A percentile compares a stretch with the other conserved stretches of the same genome.
Evolutionary conservation across 2,329 filamentous ascomycete genomes (phyloP).

Genomic region (Bretziella fagacearum): DNA sequence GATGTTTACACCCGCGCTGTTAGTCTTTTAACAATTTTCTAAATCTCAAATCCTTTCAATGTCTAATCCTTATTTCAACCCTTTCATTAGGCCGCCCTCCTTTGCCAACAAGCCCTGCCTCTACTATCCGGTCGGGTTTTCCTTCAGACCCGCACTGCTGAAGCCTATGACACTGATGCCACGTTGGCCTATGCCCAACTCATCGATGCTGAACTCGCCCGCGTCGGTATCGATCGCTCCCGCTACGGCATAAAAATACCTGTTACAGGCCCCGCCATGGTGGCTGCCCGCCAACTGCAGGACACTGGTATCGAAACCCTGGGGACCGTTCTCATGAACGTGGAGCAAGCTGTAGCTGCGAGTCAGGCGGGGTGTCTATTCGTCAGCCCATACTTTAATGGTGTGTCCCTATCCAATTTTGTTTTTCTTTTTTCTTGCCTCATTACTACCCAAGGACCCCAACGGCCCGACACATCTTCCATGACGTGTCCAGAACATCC

Average conservation of each 20-base stretch:
- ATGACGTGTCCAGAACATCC: neutral
- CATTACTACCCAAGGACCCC: neutral
- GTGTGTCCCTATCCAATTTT: conserved; percentile 17
- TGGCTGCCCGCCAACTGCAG: conserved; percentile 27
- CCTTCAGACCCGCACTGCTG: conserved; percentile 30
- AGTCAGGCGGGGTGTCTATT: conserved; percentile 31
- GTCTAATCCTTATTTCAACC: neutral
- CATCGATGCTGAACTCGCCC: conserved; percentile 30
- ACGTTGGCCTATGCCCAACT: conserved; percentile 30
- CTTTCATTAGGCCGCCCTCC: conserved; percentile 23
- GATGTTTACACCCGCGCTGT: conserved; percentile 31
- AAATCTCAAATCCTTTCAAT: neutral
- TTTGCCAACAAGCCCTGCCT: conserved; percentile 31
- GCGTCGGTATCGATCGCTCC: conserved; percentile 28
- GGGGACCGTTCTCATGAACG: conserved; percentile 30
- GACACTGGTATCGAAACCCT: conserved; percentile 30
- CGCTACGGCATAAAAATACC: conserved; percentile 36
- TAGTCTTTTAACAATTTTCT: conserved; percentile 13
- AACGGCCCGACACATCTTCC: neutral
- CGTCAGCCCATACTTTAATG: conserved; percentile 34
- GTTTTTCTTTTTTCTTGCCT: neutral
- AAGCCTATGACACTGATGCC: conserved; percentile 28
- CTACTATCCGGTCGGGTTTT: conserved; percentile 31
- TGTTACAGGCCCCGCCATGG: conserved; percentile 30
- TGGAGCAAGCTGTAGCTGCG: conserved; percentile 32